Evolutionary conservation across 148 eudicot genomes (phyloP), one percentile per base, ranked within the genome.

Genomic region (Rhododendron mucronatum): DNA sequence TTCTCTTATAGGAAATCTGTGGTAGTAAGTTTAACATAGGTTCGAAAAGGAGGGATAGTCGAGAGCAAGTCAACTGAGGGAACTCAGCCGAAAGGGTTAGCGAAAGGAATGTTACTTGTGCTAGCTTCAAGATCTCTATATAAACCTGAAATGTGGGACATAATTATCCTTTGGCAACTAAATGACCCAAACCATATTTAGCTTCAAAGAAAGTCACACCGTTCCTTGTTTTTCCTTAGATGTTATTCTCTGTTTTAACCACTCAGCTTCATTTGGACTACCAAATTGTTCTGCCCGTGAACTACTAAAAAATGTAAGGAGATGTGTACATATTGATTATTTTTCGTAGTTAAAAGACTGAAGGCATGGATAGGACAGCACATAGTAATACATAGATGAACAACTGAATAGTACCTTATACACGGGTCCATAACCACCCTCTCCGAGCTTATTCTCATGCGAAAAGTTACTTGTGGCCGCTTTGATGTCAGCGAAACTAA

Each of bases 341-440:
- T 21, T 77, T 77, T 77, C 4, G 11, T 18, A 41, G 26, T n/a
- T 74, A 15, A 41, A 41, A 11, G 13, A 41, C 21, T 44, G 47
- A 30, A 18, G 12, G 35, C 16, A 12, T 65, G 41, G 16, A 37
- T 55, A n/a, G 30, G 8, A 8, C 15, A 30, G 2, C 18, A 30
- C 41, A 33, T 0, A 67, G 13, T 26, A 30, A 30, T 14, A 15
- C 39, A 33, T 14, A 30, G 21, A 71, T 0, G 39, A 71, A 67
- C 16, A n/a, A 82, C 69, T 4, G 35, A 50, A 78, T 69, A 50
- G 45, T 89, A 91, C 93, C 91, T 90, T 89, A 59, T 88, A 90
- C 28, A 91, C 91, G 3, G 91, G 91, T 81, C 91, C 93, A 87
- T 39, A 91, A 50, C 93, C 93, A 83, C 93, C 93, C 80, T 90